These are phyloP conservation scores for Cydonia oblonga DNA, from an alignment of 331 rosid genomes.

Conservation along the genomic window DNA sequence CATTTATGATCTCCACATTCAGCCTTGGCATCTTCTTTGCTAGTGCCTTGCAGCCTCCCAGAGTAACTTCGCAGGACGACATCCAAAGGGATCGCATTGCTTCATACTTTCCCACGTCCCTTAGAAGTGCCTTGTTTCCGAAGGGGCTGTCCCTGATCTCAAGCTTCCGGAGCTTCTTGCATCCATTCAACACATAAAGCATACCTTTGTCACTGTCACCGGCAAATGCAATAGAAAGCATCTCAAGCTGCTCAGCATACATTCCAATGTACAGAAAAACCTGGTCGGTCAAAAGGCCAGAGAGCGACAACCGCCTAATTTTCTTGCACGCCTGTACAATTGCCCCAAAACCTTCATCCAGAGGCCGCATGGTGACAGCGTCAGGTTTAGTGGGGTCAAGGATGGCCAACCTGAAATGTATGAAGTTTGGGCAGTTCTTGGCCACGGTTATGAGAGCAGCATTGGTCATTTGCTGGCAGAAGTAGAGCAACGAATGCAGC, in stretches of 20 bases:
- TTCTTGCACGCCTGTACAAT: constrained; percentile 77
- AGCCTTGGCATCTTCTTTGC: constrained; percentile 73
- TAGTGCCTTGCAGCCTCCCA: constrained; percentile 64
- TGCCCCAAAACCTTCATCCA: constrained; percentile 96
- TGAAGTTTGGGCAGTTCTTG: constrained; percentile 79
- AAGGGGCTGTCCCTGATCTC: constrained; percentile 90
- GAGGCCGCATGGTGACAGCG: constrained; percentile 52
- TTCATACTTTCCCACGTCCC: constrained; percentile 94
- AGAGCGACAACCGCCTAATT: constrained; percentile 67
- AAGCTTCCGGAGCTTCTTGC: constrained; percentile 88
- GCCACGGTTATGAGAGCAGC: constrained; percentile 88
- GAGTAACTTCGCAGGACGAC: constrained; percentile 48
- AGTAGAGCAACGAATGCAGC: constrained; percentile 75
- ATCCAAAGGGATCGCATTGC: constrained; percentile 58
- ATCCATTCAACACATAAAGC: constrained; percentile 81
- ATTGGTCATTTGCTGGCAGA: constrained; percentile 94
- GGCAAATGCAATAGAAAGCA: constrained; percentile 88
- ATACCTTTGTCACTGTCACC: constrained; percentile 82
- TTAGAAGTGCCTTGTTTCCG: constrained; percentile 66
- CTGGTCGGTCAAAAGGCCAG: constrained; percentile 56
- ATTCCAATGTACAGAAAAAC: constrained; percentile 84
- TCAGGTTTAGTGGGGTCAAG: constrained; percentile 69
- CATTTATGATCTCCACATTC: constrained; percentile 80
- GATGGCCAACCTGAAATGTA: constrained; percentile 68
- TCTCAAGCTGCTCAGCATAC: constrained; percentile 91